Conservation (phyloP, 148 eudicot species). For the Rhododendron ferrugineum region DNA sequence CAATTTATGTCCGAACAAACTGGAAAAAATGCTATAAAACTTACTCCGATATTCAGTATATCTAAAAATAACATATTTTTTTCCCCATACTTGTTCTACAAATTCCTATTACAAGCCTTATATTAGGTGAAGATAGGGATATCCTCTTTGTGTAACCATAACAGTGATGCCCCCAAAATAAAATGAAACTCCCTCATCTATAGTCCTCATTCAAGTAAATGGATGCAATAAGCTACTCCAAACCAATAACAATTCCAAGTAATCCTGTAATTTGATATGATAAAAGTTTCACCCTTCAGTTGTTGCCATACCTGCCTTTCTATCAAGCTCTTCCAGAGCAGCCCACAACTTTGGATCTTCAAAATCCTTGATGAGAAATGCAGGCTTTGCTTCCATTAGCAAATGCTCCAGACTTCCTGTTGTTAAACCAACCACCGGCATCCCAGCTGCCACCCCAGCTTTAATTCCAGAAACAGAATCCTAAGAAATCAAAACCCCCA, state of each 20-base stretch:
- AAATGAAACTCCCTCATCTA: background rate
- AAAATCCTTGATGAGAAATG: slow-evolving; percentile 66
- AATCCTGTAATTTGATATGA: background rate
- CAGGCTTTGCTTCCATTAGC: slow-evolving; percentile 63
- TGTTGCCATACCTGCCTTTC: slow-evolving; percentile 21
- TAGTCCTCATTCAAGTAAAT: background rate
- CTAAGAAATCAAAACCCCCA: slow-evolving; percentile 19
- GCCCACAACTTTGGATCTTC: slow-evolving; percentile 83
- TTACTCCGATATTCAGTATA: background rate
- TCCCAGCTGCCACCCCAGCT: slow-evolving; percentile 92
- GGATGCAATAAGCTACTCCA: background rate
- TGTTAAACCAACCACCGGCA: slow-evolving; percentile 76
- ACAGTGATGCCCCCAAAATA: background rate
- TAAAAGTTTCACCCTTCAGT: slow-evolving; percentile 15
- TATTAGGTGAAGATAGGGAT: background rate
- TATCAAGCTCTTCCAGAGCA: slow-evolving; percentile 70
- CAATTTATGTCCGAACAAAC: background rate
- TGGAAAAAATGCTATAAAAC: background rate
- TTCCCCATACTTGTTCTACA: background rate
- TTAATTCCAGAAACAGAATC: slow-evolving; percentile 87
- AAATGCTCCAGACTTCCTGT: slow-evolving; percentile 65
- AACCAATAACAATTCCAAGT: background rate
- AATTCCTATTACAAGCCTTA: background rate
- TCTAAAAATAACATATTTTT: background rate
- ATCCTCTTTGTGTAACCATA: background rate